Evolutionary conservation across 305 asterid genomes (phyloP).

Genomic region (Fraxinus baroniana): DNA sequence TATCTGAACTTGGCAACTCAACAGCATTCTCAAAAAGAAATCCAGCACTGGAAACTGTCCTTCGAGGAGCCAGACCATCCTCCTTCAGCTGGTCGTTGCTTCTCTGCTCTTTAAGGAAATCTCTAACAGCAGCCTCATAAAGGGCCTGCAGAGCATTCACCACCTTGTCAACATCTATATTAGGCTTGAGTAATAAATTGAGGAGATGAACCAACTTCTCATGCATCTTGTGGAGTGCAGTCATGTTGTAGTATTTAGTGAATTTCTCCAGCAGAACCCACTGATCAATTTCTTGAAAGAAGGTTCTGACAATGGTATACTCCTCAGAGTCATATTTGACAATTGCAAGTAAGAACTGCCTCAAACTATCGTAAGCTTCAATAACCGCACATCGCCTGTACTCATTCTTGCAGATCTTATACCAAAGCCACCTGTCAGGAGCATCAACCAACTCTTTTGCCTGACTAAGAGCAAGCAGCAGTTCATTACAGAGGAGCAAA

Average conservation of each 20-base stretch:
- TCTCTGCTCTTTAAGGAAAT: slow-evolving; percentile 45
- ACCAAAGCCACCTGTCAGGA: slow-evolving; percentile 54
- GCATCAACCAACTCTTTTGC: slow-evolving; percentile 57
- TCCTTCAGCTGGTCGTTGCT: slow-evolving; percentile 41
- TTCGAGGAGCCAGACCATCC: slow-evolving; percentile 47
- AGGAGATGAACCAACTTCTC: slow-evolving; percentile 43
- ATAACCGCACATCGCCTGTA: slow-evolving; percentile 49
- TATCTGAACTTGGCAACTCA: slow-evolving; percentile 35
- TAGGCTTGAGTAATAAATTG: slow-evolving; percentile 37
- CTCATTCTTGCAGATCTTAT: slow-evolving; percentile 44
- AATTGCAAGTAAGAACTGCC: slow-evolving; percentile 39
- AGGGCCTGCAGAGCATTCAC: slow-evolving; percentile 52
- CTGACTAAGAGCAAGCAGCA: slow-evolving; percentile 49
- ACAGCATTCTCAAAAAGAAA: slow-evolving; percentile 46
- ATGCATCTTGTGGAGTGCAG: slow-evolving; percentile 35
- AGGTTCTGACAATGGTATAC: slow-evolving; percentile 39
- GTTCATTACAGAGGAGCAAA: slow-evolving; percentile 48
- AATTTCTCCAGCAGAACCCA: slow-evolving; percentile 46
- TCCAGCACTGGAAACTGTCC: slow-evolving; percentile 33
- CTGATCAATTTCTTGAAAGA: slow-evolving; percentile 50
- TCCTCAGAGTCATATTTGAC: slow-evolving; percentile 38
- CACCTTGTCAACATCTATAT: slow-evolving; percentile 36
- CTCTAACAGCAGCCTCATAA: slow-evolving; percentile 50
- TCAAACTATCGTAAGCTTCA: slow-evolving; percentile 45
- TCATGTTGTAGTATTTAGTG: slow-evolving; percentile 41